Base-by-base conservation (phyloP, 164 flowering plant genomes). In the Tetracentron sinense region DNA sequence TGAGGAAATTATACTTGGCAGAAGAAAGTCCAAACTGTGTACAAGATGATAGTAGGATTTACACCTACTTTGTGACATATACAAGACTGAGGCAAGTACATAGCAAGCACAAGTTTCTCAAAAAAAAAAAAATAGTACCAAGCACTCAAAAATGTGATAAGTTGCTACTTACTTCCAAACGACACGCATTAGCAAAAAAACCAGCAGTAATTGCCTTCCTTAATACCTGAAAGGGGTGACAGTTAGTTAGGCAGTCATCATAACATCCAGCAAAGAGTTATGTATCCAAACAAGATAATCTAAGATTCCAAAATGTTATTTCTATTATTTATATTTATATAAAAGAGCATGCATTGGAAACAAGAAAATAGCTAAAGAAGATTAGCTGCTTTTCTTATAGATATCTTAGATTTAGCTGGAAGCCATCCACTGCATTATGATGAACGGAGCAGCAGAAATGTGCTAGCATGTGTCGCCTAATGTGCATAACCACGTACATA, bases 121-220 rank as follows among this genome's bases (percentile, higher is more conserved):
- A 12, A 25, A 19, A 38, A 56, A 54, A 33, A 50, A 12, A 52
- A 26, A 49, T 29, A 14, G n/a, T 2, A 0, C n/a, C 7, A 15
- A 38, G 26, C 25, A 58, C 30, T 48, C 26, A 25, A 28, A 56
- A 30, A 48, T 20, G n/a, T 60, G 19, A 53, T 42, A 31, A 65
- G 23, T 48, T 42, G 54, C n/a, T 50, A 81, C 88, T 80, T 74
- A 92, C 97, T 72, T 95, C 97, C 69, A 92, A 71, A 21, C 75
- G 87, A 64, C 96, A 88, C n/a, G 97, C 98, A 82, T 95, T 85
- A 51, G 99, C 87, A 63, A 92, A 92, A 82, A 87, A 92, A n/a
- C 99, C 99, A 66, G 97, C 81, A 64, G 89, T 82, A 22, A 95
- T 75, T 64, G 98, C 98, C 80, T 88, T 92, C 65, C 92, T 74